Conservation (phyloP, 2,329 filamentous ascomycete genomes). For the Capronia americana region DNA sequence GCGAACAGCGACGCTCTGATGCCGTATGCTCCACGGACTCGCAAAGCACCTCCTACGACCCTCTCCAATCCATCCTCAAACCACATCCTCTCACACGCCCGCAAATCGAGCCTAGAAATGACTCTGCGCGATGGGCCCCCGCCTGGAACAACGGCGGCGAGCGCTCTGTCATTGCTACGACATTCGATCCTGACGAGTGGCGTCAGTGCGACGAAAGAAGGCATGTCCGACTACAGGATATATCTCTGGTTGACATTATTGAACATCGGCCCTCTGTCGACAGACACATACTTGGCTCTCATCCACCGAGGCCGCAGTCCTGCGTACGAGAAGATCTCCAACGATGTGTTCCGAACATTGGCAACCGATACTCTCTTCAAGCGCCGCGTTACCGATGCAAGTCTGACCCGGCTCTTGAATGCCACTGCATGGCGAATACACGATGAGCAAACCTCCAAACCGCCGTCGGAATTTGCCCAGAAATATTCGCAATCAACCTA, state of each 20-base stretch:
- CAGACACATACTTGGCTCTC: slow-evolving; percentile 85
- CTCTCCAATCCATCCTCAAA: slow-evolving; percentile 47
- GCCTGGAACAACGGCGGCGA: slow-evolving; percentile 64
- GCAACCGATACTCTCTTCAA: slow-evolving; percentile 98
- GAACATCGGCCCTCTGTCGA: slow-evolving; percentile 81
- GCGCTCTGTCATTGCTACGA: slow-evolving; percentile 53
- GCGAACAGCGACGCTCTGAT: slow-evolving; percentile 75
- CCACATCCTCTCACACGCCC: slow-evolving; percentile 53
- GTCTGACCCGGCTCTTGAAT: slow-evolving; percentile 90
- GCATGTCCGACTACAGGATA: slow-evolving; percentile 84
- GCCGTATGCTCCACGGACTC: slow-evolving; percentile 42
- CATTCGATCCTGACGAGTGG: slow-evolving; percentile 58
- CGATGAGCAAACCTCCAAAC: slow-evolving; percentile 71
- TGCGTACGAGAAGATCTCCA: slow-evolving; percentile 95
- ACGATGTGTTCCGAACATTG: slow-evolving; percentile 95
- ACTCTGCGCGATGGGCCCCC: slow-evolving; percentile 81
- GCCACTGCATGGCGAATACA: slow-evolving; percentile 93
- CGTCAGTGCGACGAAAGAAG: slow-evolving; percentile 59
- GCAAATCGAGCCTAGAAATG: slow-evolving; percentile 68
- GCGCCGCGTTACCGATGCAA: slow-evolving; percentile 92
- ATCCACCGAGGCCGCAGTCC: slow-evolving; percentile 93
- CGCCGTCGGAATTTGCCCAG: slow-evolving; percentile 48
- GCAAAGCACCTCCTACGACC: slow-evolving; percentile 39
- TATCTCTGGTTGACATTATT: slow-evolving; percentile 96
- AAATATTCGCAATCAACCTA: slow-evolving; percentile 57